A percentile compares a stretch with the other conserved stretches of the same genome.
These are phyloP conservation scores for Vitis labrusca DNA, from an alignment of 164 flowering plant genomes.

Conservation along the genomic window DNA sequence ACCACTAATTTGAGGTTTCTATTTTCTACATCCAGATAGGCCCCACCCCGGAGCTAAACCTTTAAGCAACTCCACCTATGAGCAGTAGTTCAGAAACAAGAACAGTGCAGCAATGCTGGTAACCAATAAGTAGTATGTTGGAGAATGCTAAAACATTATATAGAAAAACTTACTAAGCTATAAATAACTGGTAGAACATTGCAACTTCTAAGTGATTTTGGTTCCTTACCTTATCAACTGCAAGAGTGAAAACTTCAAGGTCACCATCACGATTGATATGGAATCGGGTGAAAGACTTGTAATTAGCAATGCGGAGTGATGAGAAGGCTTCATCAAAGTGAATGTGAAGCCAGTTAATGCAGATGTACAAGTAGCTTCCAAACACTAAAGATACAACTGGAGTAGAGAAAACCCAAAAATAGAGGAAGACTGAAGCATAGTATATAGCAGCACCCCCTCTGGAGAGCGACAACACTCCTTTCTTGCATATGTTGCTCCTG, in stretches of 20 bases:
- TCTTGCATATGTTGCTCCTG: slow-evolving; percentile 81
- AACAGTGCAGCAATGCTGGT: too few relatives aligned
- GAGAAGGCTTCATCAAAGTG: slow-evolving; percentile 99
- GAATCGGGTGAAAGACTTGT: slow-evolving; percentile 93
- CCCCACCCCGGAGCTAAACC: too few relatives aligned
- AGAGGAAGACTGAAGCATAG: slow-evolving; percentile 89
- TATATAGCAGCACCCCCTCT: slow-evolving; percentile 79
- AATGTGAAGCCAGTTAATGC: slow-evolving; percentile 96
- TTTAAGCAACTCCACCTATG: too few relatives aligned
- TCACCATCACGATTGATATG: slow-evolving; percentile 75
- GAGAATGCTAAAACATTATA: too few relatives aligned
- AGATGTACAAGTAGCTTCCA: slow-evolving; percentile 92
- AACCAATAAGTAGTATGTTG: too few relatives aligned
- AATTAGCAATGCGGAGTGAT: slow-evolving; percentile 94
- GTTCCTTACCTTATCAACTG: slow-evolving; percentile 82
- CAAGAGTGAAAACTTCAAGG: slow-evolving; percentile 95
- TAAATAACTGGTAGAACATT: too few relatives aligned
- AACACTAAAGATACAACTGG: slow-evolving; percentile 94
- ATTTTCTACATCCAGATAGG: too few relatives aligned
- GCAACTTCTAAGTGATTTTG: too few relatives aligned
- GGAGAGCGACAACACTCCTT: slow-evolving; percentile 77
- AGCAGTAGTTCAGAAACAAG: too few relatives aligned
- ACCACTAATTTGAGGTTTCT: too few relatives aligned
- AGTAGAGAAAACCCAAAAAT: slow-evolving; percentile 97
- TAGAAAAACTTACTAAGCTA: too few relatives aligned